Evolutionary conservation across 139 green algal genomes (phyloP).

Genomic region (Nannochloris sp.): DNA sequence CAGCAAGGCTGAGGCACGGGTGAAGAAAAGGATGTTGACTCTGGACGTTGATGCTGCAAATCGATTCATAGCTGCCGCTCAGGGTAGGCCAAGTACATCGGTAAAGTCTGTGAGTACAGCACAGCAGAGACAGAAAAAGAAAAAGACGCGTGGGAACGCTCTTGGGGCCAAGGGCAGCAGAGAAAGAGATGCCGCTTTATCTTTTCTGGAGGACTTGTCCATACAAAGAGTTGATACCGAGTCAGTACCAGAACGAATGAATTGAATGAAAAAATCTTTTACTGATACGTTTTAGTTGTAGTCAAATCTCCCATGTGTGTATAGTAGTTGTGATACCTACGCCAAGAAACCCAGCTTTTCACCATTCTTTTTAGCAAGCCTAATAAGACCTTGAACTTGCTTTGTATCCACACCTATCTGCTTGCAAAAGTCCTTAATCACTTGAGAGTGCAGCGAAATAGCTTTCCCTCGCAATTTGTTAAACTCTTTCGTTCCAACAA

Average conservation of each 20-base stretch:
- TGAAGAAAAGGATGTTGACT: constrained; percentile 7
- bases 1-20: constrained; percentile 18
- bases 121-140: no score
- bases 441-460: constrained; percentile 96
- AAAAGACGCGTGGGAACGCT: no score
- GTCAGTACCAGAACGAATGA: background rate
- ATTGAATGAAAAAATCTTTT: background rate
- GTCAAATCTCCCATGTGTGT: background rate
- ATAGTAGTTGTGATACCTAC: constrained; percentile 17
- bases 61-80: constrained; percentile 46
- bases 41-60: constrained; percentile 45
- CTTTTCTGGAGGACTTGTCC: background rate
- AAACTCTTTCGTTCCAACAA: constrained; percentile 90
- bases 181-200: background rate
- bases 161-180: no score
- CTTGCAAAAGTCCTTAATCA: constrained; percentile 97
- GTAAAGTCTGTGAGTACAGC: no score
- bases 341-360: constrained; percentile 94
- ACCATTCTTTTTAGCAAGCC: constrained; percentile 96
- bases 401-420: constrained; percentile 81
- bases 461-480: constrained; percentile 94
- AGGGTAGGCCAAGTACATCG: no score
- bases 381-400: constrained; percentile 89
- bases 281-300: background rate
- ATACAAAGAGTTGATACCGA: background rate